Evolutionary conservation across 2,329 filamentous ascomycete species (phyloP).

Genomic region (Penicillium sp.): DNA sequence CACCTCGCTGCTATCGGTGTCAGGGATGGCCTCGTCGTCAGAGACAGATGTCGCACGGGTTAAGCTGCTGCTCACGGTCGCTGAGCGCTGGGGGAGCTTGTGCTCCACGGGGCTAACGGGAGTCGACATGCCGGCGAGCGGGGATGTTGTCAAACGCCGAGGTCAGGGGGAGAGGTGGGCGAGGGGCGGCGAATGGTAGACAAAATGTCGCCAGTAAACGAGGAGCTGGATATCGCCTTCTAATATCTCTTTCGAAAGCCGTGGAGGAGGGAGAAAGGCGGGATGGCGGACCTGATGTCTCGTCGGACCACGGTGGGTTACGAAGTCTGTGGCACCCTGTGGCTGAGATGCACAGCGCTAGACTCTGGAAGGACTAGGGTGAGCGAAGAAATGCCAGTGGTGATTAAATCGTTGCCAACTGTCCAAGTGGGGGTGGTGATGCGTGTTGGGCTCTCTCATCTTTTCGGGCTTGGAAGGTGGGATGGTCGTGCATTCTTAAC

Average conservation of each 20-base stretch:
- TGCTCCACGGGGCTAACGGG: conserved; percentile 31
- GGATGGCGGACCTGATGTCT: background rate
- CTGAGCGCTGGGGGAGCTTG: conserved; percentile 39
- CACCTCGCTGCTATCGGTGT: conserved; percentile 47
- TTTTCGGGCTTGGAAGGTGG: conserved; percentile 5
- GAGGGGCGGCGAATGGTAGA: background rate
- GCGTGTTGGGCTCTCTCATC: background rate
- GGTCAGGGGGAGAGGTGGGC: background rate
- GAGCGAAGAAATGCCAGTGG: background rate
- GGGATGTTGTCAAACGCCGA: background rate
- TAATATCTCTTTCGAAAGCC: background rate
- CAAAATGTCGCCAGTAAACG: background rate
- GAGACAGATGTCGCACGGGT: conserved; percentile 40
- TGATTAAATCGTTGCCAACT: background rate
- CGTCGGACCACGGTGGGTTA: background rate
- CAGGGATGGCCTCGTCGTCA: conserved; percentile 45
- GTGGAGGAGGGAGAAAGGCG: background rate
- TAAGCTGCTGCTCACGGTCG: conserved; percentile 34
- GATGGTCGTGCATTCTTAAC: conserved; percentile 12
- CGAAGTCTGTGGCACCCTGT: conserved; percentile 11
- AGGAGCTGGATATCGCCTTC: background rate
- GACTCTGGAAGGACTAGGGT: conserved; percentile 16
- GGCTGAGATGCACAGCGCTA: conserved; percentile 16
- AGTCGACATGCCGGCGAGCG: conserved; percentile 29
- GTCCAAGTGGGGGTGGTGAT: background rate